Evolutionary conservation across 192 early-diverging fungal species (phyloP).

Genomic region (Gaertneriomyces semiglobifer): DNA sequence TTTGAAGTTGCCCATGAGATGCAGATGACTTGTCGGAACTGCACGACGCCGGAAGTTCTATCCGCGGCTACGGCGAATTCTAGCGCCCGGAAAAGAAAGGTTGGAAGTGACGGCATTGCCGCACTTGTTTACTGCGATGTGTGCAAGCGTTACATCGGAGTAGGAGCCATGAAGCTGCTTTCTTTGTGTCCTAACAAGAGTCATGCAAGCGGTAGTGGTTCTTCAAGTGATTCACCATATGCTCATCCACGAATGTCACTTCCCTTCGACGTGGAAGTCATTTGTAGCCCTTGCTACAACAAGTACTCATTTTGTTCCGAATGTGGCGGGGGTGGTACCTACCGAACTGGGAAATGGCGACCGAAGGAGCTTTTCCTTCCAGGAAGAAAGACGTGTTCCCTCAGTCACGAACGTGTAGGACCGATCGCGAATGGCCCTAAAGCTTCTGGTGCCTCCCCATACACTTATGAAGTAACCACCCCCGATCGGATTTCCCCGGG

Average conservation of each 20-base stretch:
- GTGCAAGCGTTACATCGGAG: constrained; percentile 24
- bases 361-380: constrained; percentile 34
- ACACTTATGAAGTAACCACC: too few relatives aligned
- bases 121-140: constrained; percentile 25
- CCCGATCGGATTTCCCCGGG: too few relatives aligned
- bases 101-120: constrained; percentile 10
- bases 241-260: neutral
- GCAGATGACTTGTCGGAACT: constrained; percentile 10
- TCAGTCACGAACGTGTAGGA: constrained; percentile 29
- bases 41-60: neutral
- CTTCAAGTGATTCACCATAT: neutral
- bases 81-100: constrained; percentile 1
- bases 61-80: neutral
- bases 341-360: constrained; percentile 44
- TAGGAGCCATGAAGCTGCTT: constrained; percentile 13
- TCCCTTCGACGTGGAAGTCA: constrained; percentile 37
- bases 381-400: constrained; percentile 26
- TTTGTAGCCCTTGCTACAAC: constrained; percentile 38
- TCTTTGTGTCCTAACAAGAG: neutral
- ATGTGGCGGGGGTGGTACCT: constrained; percentile 53
- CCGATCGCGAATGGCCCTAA: neutral
- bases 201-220: neutral
- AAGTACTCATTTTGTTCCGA: constrained; percentile 49
- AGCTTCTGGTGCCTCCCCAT: too few relatives aligned
- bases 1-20: constrained; percentile 11